Conservation (phyloP, 257 asterid species). For the Fraxinus excelsior region DNA sequence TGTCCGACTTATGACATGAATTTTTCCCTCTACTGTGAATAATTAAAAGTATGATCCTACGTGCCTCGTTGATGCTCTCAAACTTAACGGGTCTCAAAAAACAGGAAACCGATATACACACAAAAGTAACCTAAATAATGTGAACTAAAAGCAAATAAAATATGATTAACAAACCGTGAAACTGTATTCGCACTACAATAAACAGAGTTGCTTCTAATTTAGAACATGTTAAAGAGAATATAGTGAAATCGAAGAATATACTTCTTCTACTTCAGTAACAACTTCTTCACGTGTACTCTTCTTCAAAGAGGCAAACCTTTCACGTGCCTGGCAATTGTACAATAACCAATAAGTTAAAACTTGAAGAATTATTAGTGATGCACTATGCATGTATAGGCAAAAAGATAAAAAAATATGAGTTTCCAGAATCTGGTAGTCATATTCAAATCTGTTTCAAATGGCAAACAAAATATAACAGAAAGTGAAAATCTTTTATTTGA, state of each 20-base stretch:
- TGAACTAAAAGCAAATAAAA: neutral
- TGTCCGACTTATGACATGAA: neutral
- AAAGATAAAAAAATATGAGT: neutral
- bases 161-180: neutral
- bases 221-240: neutral
- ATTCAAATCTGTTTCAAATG: neutral
- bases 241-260: slow-evolving; percentile 33
- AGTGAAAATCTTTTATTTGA: neutral
- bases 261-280: slow-evolving; percentile 92
- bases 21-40: neutral
- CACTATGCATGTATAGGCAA: neutral
- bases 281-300: slow-evolving; percentile 83
- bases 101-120: neutral
- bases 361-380: neutral
- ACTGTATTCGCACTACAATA: neutral
- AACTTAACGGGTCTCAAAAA: neutral
- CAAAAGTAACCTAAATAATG: neutral
- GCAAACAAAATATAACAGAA: neutral
- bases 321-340: slow-evolving; percentile 70
- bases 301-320: slow-evolving; percentile 78
- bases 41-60: neutral
- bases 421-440: neutral
- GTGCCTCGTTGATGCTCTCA: neutral
- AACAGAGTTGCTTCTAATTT: neutral
- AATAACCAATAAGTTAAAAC: slow-evolving; percentile 26